Percentiles rank a stretch among this genome's conserved stretches.
These are phyloP conservation scores for Termitomyces sp. DNA, from an alignment of 768 basidiomycete species.

Conservation along the genomic window DNA sequence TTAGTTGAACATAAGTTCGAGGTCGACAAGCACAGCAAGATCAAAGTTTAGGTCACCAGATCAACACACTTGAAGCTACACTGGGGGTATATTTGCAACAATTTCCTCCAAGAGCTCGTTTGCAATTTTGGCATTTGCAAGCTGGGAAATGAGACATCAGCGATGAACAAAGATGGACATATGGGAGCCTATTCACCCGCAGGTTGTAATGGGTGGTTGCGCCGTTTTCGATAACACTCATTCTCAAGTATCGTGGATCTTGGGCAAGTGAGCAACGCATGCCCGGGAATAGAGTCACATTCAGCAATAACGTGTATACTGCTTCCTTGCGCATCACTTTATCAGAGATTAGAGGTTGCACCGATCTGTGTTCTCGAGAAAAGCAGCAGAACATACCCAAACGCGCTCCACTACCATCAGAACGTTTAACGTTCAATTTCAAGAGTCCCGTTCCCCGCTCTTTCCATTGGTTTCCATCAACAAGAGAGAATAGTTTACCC, in stretches of 20 bases:
- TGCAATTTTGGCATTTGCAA: constrained; percentile 66
- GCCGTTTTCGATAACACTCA: constrained; percentile 65
- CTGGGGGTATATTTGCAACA: constrained; percentile 40
- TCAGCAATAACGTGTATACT: constrained; percentile 68
- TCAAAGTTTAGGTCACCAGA: background rate
- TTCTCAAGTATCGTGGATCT: constrained; percentile 74
- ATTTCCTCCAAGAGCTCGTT: constrained; percentile 61
- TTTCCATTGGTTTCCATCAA: constrained; percentile 63
- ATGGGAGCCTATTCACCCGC: constrained; percentile 42
- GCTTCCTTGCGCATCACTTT: constrained; percentile 86
- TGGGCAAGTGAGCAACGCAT: constrained; percentile 71
- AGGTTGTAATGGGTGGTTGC: constrained; percentile 68
- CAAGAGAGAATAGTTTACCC: constrained; percentile 66
- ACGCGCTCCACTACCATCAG: constrained; percentile 65
- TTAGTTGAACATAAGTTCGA: constrained; percentile 11
- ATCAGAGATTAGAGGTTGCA: constrained; percentile 1
- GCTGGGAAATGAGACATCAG: constrained; percentile 29
- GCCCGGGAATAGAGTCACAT: constrained; percentile 70
- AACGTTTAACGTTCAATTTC: constrained; percentile 60
- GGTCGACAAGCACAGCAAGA: background rate
- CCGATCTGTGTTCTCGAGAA: background rate
- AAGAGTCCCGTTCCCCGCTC: constrained; percentile 71
- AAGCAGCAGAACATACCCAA: constrained; percentile 41
- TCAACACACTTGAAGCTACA: constrained; percentile 6
- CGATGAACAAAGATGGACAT: constrained; percentile 1